Percentiles rank a stretch among this genome's conserved stretches.
phyloP scores from a whole-genome alignment of 345 rosid species.

The Boechera retrofracta region DNA sequence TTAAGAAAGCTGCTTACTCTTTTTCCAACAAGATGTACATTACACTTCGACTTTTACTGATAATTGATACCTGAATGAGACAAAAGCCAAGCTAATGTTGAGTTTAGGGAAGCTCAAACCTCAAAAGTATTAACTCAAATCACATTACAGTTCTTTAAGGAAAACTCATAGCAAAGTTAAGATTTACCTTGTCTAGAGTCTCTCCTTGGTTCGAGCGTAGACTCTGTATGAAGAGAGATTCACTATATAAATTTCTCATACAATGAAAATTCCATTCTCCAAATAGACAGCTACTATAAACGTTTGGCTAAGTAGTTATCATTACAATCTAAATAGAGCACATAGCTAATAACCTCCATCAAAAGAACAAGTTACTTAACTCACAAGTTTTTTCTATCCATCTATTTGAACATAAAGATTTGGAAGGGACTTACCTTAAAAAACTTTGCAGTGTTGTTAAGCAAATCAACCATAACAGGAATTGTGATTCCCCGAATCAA shows the following conservation, averaged over 20 bases:
- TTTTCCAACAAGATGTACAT: slow-evolving; percentile 38
- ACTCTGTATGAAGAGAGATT: slow-evolving; percentile 19
- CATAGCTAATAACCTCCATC: neutral
- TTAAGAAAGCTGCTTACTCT: slow-evolving; percentile 20
- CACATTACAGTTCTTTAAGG: neutral
- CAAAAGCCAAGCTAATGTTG: neutral
- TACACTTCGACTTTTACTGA: slow-evolving; percentile 5
- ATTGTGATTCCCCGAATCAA: slow-evolving; percentile 24
- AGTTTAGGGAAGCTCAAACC: neutral
- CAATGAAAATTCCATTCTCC: neutral
- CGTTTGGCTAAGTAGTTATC: neutral
- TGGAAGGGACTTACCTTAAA: slow-evolving; percentile 2
- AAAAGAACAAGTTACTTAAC: neutral
- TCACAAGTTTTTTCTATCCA: neutral
- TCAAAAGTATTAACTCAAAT: neutral
- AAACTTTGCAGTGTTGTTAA: slow-evolving; percentile 11
- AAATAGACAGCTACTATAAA: neutral
- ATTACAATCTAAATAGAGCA: neutral
- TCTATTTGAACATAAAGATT: neutral
- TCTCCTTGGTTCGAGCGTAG: slow-evolving; percentile 21
- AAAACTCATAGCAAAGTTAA: neutral
- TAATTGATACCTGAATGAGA: slow-evolving; percentile 22
- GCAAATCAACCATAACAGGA: slow-evolving; percentile 27
- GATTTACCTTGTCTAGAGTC: slow-evolving; percentile 11
- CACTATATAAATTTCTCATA: neutral